Conservation (phyloP, 2,329 filamentous ascomycete species). For the Cadophora sp. region DNA sequence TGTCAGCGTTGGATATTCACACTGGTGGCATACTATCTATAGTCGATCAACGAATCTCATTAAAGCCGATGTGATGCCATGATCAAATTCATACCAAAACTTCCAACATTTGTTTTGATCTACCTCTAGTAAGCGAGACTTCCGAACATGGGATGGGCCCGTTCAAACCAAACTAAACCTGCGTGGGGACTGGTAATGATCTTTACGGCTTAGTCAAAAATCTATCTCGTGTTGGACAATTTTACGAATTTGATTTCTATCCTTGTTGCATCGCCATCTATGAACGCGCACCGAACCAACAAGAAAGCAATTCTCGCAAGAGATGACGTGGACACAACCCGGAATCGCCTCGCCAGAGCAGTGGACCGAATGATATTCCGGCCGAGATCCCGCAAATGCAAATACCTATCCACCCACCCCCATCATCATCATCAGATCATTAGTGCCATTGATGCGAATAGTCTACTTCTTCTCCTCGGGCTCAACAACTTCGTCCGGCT, state of each 20-base stretch:
- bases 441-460: slow-evolving; percentile 22
- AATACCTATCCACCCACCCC: slow-evolving; percentile 28
- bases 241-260: slow-evolving; percentile 28
- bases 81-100: no score
- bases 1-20: background rate
- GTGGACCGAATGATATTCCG: background rate
- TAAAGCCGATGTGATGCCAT: no score
- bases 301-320: slow-evolving; percentile 28
- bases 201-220: background rate
- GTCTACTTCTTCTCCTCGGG: slow-evolving; percentile 41
- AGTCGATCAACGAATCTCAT: background rate
- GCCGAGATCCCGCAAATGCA: slow-evolving; percentile 19
- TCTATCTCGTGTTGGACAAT: slow-evolving; percentile 1
- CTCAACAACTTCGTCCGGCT: slow-evolving; percentile 52
- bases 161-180: background rate
- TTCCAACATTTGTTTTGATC: background rate
- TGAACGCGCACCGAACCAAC: slow-evolving; percentile 30
- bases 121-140: slow-evolving; percentile 1
- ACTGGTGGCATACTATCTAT: background rate
- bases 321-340: slow-evolving; percentile 7
- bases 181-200: background rate
- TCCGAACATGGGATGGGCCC: background rate
- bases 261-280: slow-evolving; percentile 36
- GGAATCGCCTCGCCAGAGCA: slow-evolving; percentile 11
- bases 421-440: slow-evolving; percentile 36